Evolutionary conservation across 257 asterid species (phyloP), one percentile per base, ranked within the genome.

Genomic region (Gentiana dahurica): DNA sequence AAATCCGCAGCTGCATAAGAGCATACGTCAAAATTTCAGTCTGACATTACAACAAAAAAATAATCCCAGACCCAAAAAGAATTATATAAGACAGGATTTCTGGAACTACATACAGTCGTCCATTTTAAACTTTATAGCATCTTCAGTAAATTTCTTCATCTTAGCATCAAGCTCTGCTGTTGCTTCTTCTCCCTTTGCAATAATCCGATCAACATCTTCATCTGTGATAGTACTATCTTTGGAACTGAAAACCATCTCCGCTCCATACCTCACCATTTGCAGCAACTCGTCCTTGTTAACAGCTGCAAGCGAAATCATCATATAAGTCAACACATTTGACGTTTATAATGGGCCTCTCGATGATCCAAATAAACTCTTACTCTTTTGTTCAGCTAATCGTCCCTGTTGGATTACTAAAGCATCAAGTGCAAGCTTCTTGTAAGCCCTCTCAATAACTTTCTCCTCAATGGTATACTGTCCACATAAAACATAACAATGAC

Each of bases 211-310:
- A 45, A 92, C 86, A 77, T 92, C 99, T 69, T 92, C 99, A 75
- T 92, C 99, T 1, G 99, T 92, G 64, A 92, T 92, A 12, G 99
- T 92, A 79, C 99, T 88, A 76, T 88, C 99, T 76, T 92, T 92
- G 72, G 97, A 88, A 67, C 95, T 88, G 85, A 92, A 92, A 70
- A 92, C 99, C 99, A 92, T 92, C 84, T 88, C 99, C 61, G 99
- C 99, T 67, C 99, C 99, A 77, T 85, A 92, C 61, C 99, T 80
- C 69, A 92, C 97, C 99, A 85, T 92, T 76, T 92, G 97, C 61
- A 92, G 85, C 69, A 92, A 82, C 71, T 92, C 99, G 65, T 88
- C 99, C 76, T 92, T 92, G 64, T 92, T 92, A 34, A 86, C 99
- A 77, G 99, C 99, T 92, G 78, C 74, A 76, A 46, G 45, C 55